Evolutionary conservation across 1,284 basidiomycete species (phyloP), one percentile per base, ranked within the genome.

Genomic region (Flammula alnicola): DNA sequence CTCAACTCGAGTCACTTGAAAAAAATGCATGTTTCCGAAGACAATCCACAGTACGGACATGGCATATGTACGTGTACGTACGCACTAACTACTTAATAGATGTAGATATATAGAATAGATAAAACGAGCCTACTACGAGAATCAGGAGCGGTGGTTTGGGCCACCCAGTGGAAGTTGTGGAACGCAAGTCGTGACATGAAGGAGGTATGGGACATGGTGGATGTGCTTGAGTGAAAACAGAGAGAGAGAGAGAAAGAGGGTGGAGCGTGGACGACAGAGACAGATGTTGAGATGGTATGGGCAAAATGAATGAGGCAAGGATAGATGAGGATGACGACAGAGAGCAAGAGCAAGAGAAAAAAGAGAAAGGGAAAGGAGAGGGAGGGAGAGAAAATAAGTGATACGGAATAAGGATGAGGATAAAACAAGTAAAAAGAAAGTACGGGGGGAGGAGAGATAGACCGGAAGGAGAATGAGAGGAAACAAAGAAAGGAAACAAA

Each of bases 41-140:
- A n/a, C n/a, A n/a, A n/a, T n/a, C n/a, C n/a, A n/a, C n/a, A n/a
- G n/a, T n/a, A n/a, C n/a, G n/a, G n/a, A n/a, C n/a, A n/a, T n/a
- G n/a, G 30, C 30, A 32, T 32, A 32, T 32, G 30, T 32, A 9
- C 30, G 16, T 53, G 55, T 57, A 53, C 52, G 56, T 59, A 56
- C 37, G 53, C 57, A 62, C 63, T 58, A 52, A 55, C n/a, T n/a
- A n/a, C n/a, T n/a, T 60, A 59, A 62, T 65, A 63, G 61, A 57
- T 61, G 56, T 60, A 65, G 66, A 71, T 62, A 67, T 70, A 68
- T 69, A 70, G 58, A 64, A 66, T 72, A 71, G 60, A 71, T 67
- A 67, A 61, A 53, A 51, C 46, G 54, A 47, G 49, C 57, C 54
- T 60, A 58, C 50, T 17, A 32, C 6, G 55, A 49, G 56, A 56